Evolutionary conservation across 495 filamentous ascomycete species (phyloP).

Genomic region (Annulohypoxylon nitens): DNA sequence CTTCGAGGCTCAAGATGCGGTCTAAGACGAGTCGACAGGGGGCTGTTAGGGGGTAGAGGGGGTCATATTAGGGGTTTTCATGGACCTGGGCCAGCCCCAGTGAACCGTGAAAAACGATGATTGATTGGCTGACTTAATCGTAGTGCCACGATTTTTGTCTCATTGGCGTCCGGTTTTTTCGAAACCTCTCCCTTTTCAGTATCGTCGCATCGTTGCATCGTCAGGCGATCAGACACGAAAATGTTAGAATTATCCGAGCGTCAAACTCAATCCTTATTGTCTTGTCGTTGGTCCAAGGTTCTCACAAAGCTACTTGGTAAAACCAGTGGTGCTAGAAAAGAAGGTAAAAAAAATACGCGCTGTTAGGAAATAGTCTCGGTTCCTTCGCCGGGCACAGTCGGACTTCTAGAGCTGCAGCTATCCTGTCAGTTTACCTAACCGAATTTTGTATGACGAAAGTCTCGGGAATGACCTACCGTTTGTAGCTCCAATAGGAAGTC

Average conservation of each 20-base stretch:
- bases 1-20: constrained; percentile 33
- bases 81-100: constrained; percentile 7
- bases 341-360: neutral
- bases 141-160: constrained; percentile 32
- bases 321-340: neutral
- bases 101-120: neutral
- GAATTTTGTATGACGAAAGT: constrained; percentile 23
- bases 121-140: constrained; percentile 35
- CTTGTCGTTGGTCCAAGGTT: neutral
- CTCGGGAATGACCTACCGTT: neutral
- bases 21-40: constrained; percentile 22
- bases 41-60: constrained; percentile 7
- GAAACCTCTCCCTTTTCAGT: constrained; percentile 47
- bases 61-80: constrained; percentile 34
- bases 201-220: constrained; percentile 49
- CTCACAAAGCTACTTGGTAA: neutral
- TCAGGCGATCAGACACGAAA: constrained; percentile 47
- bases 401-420: neutral
- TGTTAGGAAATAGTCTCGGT: constrained; percentile 25
- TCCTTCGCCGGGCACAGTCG: constrained; percentile 14
- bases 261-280: constrained; percentile 11
- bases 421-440: neutral
- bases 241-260: constrained; percentile 21
- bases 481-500: constrained; percentile 9
- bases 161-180: constrained; percentile 34